Evolutionary conservation across 352 stramenopile genomes (phyloP), one percentile per base, ranked within the genome.

Genomic region (Pythium chondricola): DNA sequence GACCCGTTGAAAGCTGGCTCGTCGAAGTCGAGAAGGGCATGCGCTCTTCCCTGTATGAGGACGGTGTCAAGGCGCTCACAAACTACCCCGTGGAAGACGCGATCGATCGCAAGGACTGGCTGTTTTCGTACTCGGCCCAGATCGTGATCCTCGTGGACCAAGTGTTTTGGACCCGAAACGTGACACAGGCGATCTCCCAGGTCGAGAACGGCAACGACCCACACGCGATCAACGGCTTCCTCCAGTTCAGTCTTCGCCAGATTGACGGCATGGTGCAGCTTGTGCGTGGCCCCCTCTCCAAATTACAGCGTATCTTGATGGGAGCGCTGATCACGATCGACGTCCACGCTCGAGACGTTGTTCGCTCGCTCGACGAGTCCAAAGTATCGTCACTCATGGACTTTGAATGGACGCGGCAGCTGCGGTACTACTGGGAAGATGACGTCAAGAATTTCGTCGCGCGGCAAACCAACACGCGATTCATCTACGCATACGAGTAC

Each of bases 261-360:
- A 97, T 97, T 58, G 88, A 97, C 39, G 85, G 83, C 4, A 96
- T 96, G 88, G 87, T 97, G 3, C 71, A 94, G 47, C 77, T 96
- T 14, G 87, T 97, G 17, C 75, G 88, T 31, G 81, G 81, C 7
- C 64, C 83, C 17, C 63, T 97, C 22, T 81, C 63, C 39, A 95
- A 95, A 47, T 65, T 95, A 16, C 83, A 96, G 49, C 75, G 88
- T 18, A 95, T 91, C 49, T 61, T 95, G 7, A 91, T 96, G 76
- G 88, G 88, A 1, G 87, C 88, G 0, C 44, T 96, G 17, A 94
- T 97, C 52, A 97, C 87, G 1, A 96, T 96, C 52, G 88, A 96
- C 57, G 87, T 97, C 3, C 88, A 97, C 41, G 88, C 86, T 26
- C 84, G 88, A 33, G 88, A 96, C 58, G 85, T 96, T 4, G 84